Evolutionary conservation across 441 rosid species (phyloP).

Genomic region (Populus hybrid): DNA sequence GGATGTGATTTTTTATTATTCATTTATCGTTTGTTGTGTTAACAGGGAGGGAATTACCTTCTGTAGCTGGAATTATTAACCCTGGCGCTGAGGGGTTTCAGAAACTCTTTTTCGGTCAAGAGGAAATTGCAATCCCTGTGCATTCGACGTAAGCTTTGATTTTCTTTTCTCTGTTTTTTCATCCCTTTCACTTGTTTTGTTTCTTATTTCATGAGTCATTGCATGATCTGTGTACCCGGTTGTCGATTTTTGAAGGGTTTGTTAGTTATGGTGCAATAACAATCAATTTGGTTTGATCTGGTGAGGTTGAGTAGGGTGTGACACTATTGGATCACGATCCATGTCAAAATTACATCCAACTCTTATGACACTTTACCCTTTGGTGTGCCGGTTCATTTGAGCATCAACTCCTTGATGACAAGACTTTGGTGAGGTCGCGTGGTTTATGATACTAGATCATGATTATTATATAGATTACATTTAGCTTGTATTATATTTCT

Average conservation of each 20-base stretch:
- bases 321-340: not conserved
- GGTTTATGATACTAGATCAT: not conserved
- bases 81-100: conserved; percentile 98
- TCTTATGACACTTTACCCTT: not conserved
- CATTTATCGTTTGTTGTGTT: not conserved
- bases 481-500: not conserved
- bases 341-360: not conserved
- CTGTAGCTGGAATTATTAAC: conserved; percentile 91
- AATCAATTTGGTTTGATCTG: not conserved
- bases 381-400: not conserved
- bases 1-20: no score
- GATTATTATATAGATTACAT: not conserved
- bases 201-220: not conserved
- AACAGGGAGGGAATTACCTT: conserved; percentile 89
- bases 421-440: no score
- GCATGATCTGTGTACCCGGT: not conserved
- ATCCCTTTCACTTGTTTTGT: not conserved
- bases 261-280: not conserved
- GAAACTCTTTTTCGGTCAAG: conserved; percentile 93
- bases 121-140: conserved; percentile 97
- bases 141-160: conserved; percentile 57
- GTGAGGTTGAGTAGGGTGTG: not conserved
- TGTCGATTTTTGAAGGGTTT: not conserved
- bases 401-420: not conserved
- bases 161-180: not conserved